Percentiles rank a stretch among this genome's conserved stretches.
Conservation (phyloP, 192 early-diverging fungal genomes). For the Diversispora epigaea region DNA sequence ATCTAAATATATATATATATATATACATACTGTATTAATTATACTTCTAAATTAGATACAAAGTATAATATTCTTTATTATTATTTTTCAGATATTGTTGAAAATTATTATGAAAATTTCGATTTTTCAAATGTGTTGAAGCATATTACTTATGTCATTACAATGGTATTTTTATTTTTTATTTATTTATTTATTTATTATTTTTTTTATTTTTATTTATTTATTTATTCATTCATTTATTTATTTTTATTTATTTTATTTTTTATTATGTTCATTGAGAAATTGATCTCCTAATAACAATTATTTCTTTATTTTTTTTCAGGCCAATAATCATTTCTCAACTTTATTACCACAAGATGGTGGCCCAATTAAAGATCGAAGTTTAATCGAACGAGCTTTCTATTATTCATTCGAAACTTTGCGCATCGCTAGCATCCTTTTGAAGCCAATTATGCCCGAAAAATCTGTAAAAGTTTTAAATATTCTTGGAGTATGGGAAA, state of each 20-base stretch:
- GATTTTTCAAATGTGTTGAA: neutral
- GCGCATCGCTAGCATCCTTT: neutral
- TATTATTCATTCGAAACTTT: conserved; percentile 2
- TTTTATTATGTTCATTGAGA: no score
- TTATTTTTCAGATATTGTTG: neutral
- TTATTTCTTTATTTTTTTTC: neutral
- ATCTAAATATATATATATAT: neutral
- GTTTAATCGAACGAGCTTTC: neutral
- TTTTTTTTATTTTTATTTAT: no score
- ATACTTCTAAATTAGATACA: no score
- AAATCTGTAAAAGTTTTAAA: neutral
- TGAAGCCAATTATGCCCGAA: neutral
- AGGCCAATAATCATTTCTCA: neutral
- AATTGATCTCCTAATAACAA: neutral
- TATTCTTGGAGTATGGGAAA: neutral
- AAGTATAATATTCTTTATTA: neutral
- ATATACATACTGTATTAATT: no score
- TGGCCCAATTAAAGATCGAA: neutral
- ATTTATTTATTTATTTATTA: no score
- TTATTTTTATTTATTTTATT: no score
- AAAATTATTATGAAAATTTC: neutral
- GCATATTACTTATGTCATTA: neutral
- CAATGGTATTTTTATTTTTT: neutral
- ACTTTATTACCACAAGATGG: neutral
- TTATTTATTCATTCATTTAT: no score